Evolutionary conservation across 2,329 filamentous ascomycete species (phyloP), one percentile per base, ranked within the genome.

Genomic region (Erysiphe pulchra): DNA sequence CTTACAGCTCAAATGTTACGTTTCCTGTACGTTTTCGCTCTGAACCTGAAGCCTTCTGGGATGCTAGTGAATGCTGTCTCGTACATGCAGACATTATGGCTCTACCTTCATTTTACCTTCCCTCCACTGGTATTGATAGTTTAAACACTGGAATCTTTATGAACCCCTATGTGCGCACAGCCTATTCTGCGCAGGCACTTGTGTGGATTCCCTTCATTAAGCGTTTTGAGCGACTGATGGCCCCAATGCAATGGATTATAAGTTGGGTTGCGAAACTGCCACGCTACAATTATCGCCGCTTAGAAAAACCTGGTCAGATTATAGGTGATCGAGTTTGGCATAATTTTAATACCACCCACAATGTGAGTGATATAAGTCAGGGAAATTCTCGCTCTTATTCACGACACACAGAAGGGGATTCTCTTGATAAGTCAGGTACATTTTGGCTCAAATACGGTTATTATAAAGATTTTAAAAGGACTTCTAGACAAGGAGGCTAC

Each of bases 91-190:
- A 69, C 53, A 61, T 68, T 28, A 53, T 57, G n/a, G 52, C 61
- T 2, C 55, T 54, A 6, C 50, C 51, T 10, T 12, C 39, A 30
- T 46, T 45, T 12, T 18, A 16, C 7, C 17, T 28, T 14, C 18
- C 30, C 32, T 13, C 5, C 18, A 38, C 43, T 45, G 41, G 59
- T 54, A 2, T 62, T 61, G n/a, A 60, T 55, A 12, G 55, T 54
- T 45, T 59, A 56, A 38, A 60, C 36, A 67, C 68, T 0, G 74
- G 71, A 1, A 75, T 82, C 45, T 84, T 73, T 55, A 71, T 84
- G 65, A 85, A 85, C 55, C 80, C 80, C 0, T 84, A 71, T 54
- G 70, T 85, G 39, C 71, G 80, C 16, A 77, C 81, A 4, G 74
- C 79, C 1, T 84, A 85, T 56, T 68, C 71, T 42, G 60, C 63